These are phyloP conservation scores for Nannizzia gypsea DNA, from an alignment of 2,329 filamentous ascomycete species.

Conservation along the genomic window DNA sequence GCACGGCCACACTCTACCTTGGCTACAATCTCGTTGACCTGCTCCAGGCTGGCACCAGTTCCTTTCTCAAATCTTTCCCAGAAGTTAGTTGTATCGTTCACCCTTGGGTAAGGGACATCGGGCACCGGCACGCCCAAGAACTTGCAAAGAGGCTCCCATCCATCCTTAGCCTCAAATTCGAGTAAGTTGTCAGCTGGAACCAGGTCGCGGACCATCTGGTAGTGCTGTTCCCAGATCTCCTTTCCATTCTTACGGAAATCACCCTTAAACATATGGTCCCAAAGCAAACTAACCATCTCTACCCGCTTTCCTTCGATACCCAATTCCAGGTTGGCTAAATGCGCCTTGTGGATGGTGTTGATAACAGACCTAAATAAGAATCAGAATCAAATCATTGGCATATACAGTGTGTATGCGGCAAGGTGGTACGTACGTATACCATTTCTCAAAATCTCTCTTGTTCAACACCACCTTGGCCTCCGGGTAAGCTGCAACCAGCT, in stretches of 20 bases:
- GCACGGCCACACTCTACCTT: background rate
- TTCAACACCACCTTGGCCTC: conserved; percentile 61
- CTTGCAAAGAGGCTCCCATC: conserved; percentile 36
- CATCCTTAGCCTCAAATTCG: conserved; percentile 44
- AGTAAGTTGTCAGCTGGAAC: conserved; percentile 41
- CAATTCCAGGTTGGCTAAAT: background rate
- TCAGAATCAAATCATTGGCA: background rate
- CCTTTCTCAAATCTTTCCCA: background rate
- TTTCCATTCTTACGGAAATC: conserved; percentile 56
- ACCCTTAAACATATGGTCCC: conserved; percentile 16
- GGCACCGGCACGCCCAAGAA: conserved; percentile 30
- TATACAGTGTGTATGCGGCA: background rate
- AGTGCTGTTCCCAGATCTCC: conserved; percentile 47
- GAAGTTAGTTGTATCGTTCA: conserved; percentile 16
- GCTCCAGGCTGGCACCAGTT: background rate
- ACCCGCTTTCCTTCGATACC: background rate
- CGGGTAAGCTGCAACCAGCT: conserved; percentile 59
- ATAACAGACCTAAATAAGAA: conserved; percentile 1
- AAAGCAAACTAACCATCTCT: background rate
- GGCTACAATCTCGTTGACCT: background rate
- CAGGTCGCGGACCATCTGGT: conserved; percentile 40
- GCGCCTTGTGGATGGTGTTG: background rate
- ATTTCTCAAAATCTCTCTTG: conserved; percentile 53
- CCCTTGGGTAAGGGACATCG: conserved; percentile 24
- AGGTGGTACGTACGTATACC: conserved; percentile 26